Conservation (phyloP, 139 green algal genomes). For the Chlorella sorokiniana region DNA sequence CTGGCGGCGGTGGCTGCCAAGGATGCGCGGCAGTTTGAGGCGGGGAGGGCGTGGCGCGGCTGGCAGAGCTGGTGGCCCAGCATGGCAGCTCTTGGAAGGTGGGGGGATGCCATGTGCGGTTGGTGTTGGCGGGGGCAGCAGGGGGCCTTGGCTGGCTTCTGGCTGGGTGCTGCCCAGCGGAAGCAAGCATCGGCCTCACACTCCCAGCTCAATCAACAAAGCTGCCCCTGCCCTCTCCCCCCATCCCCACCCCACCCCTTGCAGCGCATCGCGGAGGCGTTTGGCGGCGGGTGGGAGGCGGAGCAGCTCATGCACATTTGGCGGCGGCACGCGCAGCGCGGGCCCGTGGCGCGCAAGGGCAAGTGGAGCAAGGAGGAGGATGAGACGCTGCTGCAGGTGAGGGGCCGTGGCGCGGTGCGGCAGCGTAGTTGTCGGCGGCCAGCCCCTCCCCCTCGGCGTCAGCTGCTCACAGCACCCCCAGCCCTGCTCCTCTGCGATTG, state of each 20-base stretch:
- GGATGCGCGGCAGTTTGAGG: slow-evolving; percentile 11
- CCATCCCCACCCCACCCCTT: neutral
- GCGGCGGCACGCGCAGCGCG: slow-evolving; percentile 38
- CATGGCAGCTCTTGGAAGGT: slow-evolving; percentile 41
- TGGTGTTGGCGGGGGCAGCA: neutral
- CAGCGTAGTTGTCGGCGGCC: neutral
- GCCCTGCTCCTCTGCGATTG: neutral
- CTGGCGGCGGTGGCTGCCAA: slow-evolving; percentile 1
- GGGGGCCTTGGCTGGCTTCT: neutral
- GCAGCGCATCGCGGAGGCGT: slow-evolving; percentile 38
- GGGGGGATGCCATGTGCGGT: neutral
- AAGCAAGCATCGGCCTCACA: too few species aligned
- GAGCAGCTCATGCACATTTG: slow-evolving; percentile 48
- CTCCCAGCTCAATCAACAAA: neutral
- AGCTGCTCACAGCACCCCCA: too few species aligned
- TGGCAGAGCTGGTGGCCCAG: slow-evolving; percentile 32
- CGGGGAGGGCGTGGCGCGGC: slow-evolving; percentile 21
- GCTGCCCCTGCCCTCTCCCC: too few species aligned
- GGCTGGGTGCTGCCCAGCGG: too few species aligned
- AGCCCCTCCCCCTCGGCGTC: too few species aligned
- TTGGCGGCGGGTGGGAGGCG: slow-evolving; percentile 25
- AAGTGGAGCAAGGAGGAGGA: slow-evolving; percentile 40
- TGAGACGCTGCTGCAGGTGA: slow-evolving; percentile 30
- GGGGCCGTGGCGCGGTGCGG: neutral
- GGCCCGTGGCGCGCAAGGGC: slow-evolving; percentile 13